Base-by-base conservation (phyloP, 768 basidiomycete species). In the Cystofilobasidium capitatum region DNA sequence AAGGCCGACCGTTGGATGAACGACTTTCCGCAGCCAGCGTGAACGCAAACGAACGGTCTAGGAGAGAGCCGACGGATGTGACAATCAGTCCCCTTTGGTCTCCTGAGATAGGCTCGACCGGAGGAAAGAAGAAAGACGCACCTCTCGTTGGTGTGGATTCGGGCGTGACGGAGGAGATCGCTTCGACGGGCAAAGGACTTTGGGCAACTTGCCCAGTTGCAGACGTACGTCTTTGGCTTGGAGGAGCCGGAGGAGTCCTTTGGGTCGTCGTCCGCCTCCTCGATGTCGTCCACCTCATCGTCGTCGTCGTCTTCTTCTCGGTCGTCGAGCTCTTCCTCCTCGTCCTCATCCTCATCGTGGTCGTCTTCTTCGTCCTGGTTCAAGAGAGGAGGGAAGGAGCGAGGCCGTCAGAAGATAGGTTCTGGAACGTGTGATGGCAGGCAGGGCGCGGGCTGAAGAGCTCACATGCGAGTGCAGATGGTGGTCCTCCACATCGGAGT, bases 61-160 rank as follows among this genome's bases (percentile, higher is more conserved):
- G 33, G 22, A 13, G 49, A 0, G 24, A 44, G 40, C 12, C 22
- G 17, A 45, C 51, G 40, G 29, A 42, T 31, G 24, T 54, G 31
- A 20, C 8, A 60, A 16, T 51, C 45, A 55, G 49, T 64, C 44
- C 29, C 26, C 44, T 33, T 16, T 29, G 16, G 20, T 17, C 29
- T 24, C 22, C 20, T 17, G 14, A 8, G 16, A 42, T 22, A 10
- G 16, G 9, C 26, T 10, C 9, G 35, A 35, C 24, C 9, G 49
- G 24, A 49, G 13, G 44, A 55, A 39, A 36, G 16, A 10, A 4
- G 12, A 20, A 24, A 26, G 17, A 72, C 79, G 73, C 29, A 79
- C 80, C 79, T 70, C 26, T 80, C 78, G 70, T 78, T 78, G 16
- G 76, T 77, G 63, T 81, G 80, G 55, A 80, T 81, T 26, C 78